Percentiles rank a stretch among this genome's conserved stretches.
These are phyloP conservation scores for Aspergillus bertholletiae DNA, from an alignment of 495 filamentous ascomycete species.

Conservation along the genomic window DNA sequence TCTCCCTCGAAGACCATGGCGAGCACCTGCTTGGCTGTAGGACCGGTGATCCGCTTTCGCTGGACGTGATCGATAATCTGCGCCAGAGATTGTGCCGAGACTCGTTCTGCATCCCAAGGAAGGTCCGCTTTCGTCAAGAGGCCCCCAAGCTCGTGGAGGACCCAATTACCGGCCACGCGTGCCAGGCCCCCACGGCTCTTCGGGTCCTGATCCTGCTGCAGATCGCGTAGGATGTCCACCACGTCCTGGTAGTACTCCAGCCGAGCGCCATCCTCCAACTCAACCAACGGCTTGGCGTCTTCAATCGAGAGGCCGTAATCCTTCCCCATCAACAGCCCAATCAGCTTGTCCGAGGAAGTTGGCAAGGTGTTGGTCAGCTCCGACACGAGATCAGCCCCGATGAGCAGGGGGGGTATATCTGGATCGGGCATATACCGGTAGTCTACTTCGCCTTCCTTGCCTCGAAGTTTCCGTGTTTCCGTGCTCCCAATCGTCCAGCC, in stretches of 20 bases:
- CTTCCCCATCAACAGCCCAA: constrained; percentile 51
- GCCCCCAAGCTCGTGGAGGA: constrained; percentile 85
- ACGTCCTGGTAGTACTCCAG: constrained; percentile 81
- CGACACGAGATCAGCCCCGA: constrained; percentile 65
- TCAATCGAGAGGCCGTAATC: constrained; percentile 68
- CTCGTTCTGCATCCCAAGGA: constrained; percentile 50
- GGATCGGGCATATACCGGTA: constrained; percentile 99
- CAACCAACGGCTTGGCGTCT: constrained; percentile 79
- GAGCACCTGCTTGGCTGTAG: constrained; percentile 71
- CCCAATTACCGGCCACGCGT: constrained; percentile 61
- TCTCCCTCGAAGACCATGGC: constrained; percentile 55
- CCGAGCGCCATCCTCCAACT: constrained; percentile 74
- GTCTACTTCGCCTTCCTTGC: constrained; percentile 96
- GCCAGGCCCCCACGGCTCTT: constrained; percentile 24
- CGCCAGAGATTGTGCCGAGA: constrained; percentile 60
- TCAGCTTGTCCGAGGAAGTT: constrained; percentile 63
- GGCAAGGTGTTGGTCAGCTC: constrained; percentile 60
- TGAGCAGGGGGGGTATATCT: constrained; percentile 75
- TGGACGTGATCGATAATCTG: constrained; percentile 63
- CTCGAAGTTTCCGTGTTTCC: constrained; percentile 70
- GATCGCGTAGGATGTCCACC: constrained; percentile 49
- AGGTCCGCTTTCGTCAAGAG: constrained; percentile 54
- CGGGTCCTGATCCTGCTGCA: constrained; percentile 31
- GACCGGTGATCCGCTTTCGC: constrained; percentile 66
- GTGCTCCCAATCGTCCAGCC: constrained; percentile 84